Evolutionary conservation across 2,329 filamentous ascomycete genomes (phyloP), one percentile per base, ranked within the genome.

Genomic region (Myotisia sp.): DNA sequence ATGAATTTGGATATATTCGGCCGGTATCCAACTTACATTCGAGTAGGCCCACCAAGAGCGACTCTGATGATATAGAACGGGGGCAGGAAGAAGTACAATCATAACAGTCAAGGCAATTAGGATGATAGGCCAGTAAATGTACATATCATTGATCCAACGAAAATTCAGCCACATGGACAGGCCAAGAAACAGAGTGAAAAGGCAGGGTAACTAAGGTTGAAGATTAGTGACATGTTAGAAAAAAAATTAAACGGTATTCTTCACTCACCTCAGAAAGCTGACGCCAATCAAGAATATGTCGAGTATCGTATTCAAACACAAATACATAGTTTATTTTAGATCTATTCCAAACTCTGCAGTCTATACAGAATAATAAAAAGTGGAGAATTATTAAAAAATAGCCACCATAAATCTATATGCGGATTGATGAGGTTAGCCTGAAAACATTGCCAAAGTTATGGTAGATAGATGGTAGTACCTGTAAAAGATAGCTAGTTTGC

Each of bases 281-380:
- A 45, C 82, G 76, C 85, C 87, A 98, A 55, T 95, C 83, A 18
- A 95, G 63, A 43, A 78, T 74, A 53, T 90, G 76, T 38, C 87
- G 70, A 35, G 78, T 76, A 62, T 95, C 86, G 51, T 93, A 90
- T 59, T 98, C 90, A 51, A 98, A 98, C 46, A 95, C 84, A 55
- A 94, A 94, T 35, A 79, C 73, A 54, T 95, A 95, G 53, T 98
- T 98, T 58, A 98, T 82, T 57, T 87, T 92, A 53, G 78, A 76
- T 33, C 64, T 64, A 4, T 75, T 74, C 84, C 87, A 98, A 10
- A 92, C 60, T 37, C 76, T 75, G 53, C 86, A 92, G 49, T 85
- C 77, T 22, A 93, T 49, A 49, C 80, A 84, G 51, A 95, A 95
- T n/a, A 92, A 61, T 6, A 79, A 62, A 49, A 92, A 78, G 13